A percentile compares a stretch with the other conserved stretches of the same genome.
phyloP scores from a whole-genome alignment of 2,329 filamentous ascomycete genomes.

The Xylaria sp. region DNA sequence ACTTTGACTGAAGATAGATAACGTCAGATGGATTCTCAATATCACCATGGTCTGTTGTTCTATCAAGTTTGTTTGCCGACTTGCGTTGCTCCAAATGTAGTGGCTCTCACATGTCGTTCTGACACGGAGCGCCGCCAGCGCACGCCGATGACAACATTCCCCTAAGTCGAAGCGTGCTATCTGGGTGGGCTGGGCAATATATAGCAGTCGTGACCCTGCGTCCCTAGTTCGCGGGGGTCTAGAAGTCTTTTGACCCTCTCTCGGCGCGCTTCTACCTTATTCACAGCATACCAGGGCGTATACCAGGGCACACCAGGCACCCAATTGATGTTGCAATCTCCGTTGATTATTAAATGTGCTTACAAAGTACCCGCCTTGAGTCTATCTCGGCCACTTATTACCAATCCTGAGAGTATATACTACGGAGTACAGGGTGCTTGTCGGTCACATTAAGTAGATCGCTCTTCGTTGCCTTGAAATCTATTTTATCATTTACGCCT shows the following conservation, averaged over 20 bases:
- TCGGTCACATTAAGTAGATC: conserved; percentile 18
- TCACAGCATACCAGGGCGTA: neutral
- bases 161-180: conserved; percentile 22
- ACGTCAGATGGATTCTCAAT: conserved; percentile 26
- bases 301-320: neutral
- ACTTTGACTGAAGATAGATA: conserved; percentile 20
- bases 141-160: conserved; percentile 25
- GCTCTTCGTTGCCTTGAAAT: conserved; percentile 12
- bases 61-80: neutral
- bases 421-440: neutral
- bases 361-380: conserved; percentile 33
- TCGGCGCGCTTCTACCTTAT: conserved; percentile 9
- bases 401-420: conserved; percentile 9
- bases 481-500: conserved; percentile 1
- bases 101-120: neutral
- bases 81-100: neutral
- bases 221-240: conserved; percentile 20
- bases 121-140: neutral
- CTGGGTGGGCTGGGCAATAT: neutral
- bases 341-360: conserved; percentile 36
- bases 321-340: conserved; percentile 36
- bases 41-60: conserved; percentile 20
- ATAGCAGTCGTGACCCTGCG: conserved; percentile 16
- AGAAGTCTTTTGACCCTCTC: conserved; percentile 15
- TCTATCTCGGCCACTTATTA: conserved; percentile 24